phyloP scores from a whole-genome alignment of 2,329 filamentous ascomycete species.

The Nemania sp. region DNA sequence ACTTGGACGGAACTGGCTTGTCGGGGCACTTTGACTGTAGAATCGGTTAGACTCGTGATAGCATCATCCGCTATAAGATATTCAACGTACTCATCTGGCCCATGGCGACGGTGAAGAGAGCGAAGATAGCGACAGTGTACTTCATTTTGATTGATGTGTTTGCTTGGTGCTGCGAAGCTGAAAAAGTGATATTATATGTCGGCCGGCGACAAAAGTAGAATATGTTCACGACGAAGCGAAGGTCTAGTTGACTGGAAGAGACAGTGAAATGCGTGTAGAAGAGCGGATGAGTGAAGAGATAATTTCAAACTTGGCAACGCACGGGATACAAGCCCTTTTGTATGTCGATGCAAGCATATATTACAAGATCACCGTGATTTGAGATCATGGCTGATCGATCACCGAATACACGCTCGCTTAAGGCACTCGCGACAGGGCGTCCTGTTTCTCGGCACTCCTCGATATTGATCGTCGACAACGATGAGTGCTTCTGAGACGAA shows the following conservation, averaged over 20 bases:
- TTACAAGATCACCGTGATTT: not conserved
- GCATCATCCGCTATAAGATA: not conserved
- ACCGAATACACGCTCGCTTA: constrained; percentile 4
- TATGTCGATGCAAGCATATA: constrained; percentile 26
- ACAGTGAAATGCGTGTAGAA: constrained; percentile 18
- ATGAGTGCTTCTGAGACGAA: constrained; percentile 34
- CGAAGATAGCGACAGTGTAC: constrained; percentile 52
- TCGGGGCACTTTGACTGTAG: constrained; percentile 40
- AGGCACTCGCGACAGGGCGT: constrained; percentile 20
- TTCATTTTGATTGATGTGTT: constrained; percentile 53
- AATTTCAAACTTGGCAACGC: constrained; percentile 13
- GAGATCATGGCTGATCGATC: constrained; percentile 12
- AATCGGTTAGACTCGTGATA: not conserved
- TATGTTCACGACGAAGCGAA: constrained; percentile 35
- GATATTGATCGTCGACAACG: constrained; percentile 32
- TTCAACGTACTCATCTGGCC: constrained; percentile 42
- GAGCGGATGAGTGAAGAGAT: constrained; percentile 32
- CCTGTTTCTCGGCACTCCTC: constrained; percentile 3
- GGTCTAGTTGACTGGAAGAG: constrained; percentile 31
- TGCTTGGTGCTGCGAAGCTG: constrained; percentile 30
- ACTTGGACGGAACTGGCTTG: constrained; percentile 38
- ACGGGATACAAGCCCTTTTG: constrained; percentile 30
- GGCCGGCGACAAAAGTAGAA: constrained; percentile 53
- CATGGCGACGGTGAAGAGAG: constrained; percentile 51
- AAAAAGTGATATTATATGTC: constrained; percentile 46